Conservation (phyloP, 2,329 filamentous ascomycete species). For the Xylaria multiplex region DNA sequence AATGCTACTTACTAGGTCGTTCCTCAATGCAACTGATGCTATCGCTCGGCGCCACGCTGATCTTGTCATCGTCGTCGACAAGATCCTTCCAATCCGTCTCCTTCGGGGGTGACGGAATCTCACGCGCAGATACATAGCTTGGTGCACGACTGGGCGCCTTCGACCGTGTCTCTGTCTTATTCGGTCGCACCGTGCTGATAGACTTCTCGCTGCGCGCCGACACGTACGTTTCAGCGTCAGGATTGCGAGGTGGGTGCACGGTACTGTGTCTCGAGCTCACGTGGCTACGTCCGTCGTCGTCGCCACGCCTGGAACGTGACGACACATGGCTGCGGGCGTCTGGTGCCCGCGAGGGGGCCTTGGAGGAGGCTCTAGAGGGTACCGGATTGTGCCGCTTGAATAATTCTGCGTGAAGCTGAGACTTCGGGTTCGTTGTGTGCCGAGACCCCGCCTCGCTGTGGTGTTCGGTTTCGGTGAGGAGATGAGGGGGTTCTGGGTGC, state of each 20-base stretch:
- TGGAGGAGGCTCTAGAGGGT: constrained; percentile 10
- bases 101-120: constrained; percentile 56
- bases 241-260: constrained; percentile 40
- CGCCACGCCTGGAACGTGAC: constrained; percentile 16
- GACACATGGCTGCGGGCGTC: constrained; percentile 32
- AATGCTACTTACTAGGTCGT: constrained; percentile 43
- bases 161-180: constrained; percentile 30
- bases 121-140: constrained; percentile 48
- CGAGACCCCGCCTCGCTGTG: constrained; percentile 20
- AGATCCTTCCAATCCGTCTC: constrained; percentile 42
- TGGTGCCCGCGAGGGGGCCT: constrained; percentile 14
- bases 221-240: constrained; percentile 57
- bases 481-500: constrained; percentile 46
- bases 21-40: constrained; percentile 70
- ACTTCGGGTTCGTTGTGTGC: constrained; percentile 17
- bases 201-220: constrained; percentile 56
- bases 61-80: constrained; percentile 52
- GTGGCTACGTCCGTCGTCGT: constrained; percentile 39
- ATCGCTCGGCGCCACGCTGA: constrained; percentile 67
- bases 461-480: constrained; percentile 42
- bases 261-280: constrained; percentile 39
- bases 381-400: constrained; percentile 22
- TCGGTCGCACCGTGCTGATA: constrained; percentile 49
- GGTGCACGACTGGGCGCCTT: constrained; percentile 40
- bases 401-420: constrained; percentile 26